Conservation (phyloP, 352 stramenopile species). For the Pythium apleroticum region DNA sequence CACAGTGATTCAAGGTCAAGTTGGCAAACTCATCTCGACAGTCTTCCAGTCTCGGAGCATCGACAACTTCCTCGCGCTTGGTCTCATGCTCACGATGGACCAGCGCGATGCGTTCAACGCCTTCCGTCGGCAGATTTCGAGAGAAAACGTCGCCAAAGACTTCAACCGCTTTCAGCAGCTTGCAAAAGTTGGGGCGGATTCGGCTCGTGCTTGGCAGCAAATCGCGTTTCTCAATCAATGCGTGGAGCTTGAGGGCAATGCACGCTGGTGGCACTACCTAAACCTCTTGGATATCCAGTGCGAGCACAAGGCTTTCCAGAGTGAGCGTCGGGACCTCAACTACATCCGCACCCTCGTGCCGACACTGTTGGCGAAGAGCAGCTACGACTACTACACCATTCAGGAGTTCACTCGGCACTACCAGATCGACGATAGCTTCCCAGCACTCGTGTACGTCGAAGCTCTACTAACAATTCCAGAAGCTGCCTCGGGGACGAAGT, state of each 20-base stretch:
- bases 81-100: slow-evolving; percentile 76
- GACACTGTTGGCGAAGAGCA: slow-evolving; percentile 59
- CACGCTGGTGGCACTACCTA: slow-evolving; percentile 81
- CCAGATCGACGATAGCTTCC: slow-evolving; percentile 77
- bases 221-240: slow-evolving; percentile 83
- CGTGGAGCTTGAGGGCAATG: slow-evolving; percentile 78
- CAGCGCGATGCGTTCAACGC: slow-evolving; percentile 67
- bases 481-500: slow-evolving; percentile 9
- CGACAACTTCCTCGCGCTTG: slow-evolving; percentile 64
- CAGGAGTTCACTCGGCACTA: slow-evolving; percentile 83
- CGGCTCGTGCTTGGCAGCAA: slow-evolving; percentile 74
- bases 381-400: slow-evolving; percentile 79
- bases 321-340: slow-evolving; percentile 57
- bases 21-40: slow-evolving; percentile 57
- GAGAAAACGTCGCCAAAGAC: slow-evolving; percentile 82
- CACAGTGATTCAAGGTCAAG: slow-evolving; percentile 46
- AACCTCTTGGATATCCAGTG: slow-evolving; percentile 76
- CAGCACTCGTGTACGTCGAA: slow-evolving; percentile 71
- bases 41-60: slow-evolving; percentile 73
- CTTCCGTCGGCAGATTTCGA: slow-evolving; percentile 74
- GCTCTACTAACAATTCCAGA: slow-evolving; percentile 47
- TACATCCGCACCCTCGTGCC: slow-evolving; percentile 72
- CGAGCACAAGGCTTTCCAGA: slow-evolving; percentile 77
- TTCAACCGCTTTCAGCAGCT: slow-evolving; percentile 80
- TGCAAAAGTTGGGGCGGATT: slow-evolving; percentile 68